Conservation (phyloP, 163 green algal species). For the Chlorella variabilis region DNA sequence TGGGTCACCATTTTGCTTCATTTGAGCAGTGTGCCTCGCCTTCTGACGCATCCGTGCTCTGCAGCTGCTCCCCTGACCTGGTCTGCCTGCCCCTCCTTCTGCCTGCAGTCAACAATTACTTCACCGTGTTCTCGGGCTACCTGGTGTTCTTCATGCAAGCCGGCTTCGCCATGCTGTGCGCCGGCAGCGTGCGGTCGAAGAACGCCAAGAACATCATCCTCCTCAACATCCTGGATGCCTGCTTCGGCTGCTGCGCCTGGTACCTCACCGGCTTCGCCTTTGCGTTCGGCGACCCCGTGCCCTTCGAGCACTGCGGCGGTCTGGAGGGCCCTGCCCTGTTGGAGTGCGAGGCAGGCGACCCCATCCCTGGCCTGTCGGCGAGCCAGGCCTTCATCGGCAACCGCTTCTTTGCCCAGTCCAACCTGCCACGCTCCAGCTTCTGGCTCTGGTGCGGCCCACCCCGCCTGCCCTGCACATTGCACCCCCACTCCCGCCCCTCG, state of each 20-base stretch:
- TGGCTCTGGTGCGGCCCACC: slow-evolving; percentile 53
- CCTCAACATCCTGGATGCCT: slow-evolving; percentile 73
- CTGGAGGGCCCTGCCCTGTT: not conserved
- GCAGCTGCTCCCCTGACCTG: too few species aligned
- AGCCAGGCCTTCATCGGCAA: slow-evolving; percentile 66
- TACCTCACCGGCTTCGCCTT: slow-evolving; percentile 71
- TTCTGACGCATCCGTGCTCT: not conserved
- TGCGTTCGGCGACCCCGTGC: slow-evolving; percentile 50
- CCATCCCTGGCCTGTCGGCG: not conserved
- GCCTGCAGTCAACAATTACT: slow-evolving; percentile 42
- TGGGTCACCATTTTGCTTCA: not conserved
- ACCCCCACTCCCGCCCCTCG: too few species aligned
- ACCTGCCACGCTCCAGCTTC: slow-evolving; percentile 44
- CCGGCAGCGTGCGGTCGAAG: slow-evolving; percentile 67
- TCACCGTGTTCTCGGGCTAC: slow-evolving; percentile 46
- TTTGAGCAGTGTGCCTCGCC: not conserved
- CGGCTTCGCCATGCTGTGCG: slow-evolving; percentile 70
- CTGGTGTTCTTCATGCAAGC: slow-evolving; percentile 73
- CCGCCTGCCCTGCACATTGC: too few species aligned
- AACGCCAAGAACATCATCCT: slow-evolving; percentile 80
- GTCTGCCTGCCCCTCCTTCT: not conserved
- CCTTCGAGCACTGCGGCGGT: not conserved
- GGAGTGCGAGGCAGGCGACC: not conserved
- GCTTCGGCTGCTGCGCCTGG: slow-evolving; percentile 59
- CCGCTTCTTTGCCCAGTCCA: slow-evolving; percentile 64